Percentiles rank a stretch among this genome's conserved stretches.
These are phyloP conservation scores for Mallotus nudiflorus DNA, from an alignment of 345 rosid genomes.

Conservation along the genomic window DNA sequence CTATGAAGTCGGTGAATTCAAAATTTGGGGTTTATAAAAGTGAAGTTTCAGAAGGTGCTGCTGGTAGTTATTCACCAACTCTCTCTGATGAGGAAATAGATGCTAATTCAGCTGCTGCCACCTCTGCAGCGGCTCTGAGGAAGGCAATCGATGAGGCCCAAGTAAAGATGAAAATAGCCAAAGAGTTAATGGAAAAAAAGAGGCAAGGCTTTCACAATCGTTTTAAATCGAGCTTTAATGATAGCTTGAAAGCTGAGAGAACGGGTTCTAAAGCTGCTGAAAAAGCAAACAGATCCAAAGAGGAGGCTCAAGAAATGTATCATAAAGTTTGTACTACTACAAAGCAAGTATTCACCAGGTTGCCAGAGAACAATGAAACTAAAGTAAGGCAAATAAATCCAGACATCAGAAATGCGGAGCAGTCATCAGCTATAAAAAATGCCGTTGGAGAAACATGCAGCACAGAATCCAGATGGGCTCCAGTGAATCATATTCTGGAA, in stretches of 20 bases:
- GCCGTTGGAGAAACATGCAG: conserved; percentile 26
- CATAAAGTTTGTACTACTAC: conserved; percentile 22
- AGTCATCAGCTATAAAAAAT: conserved; percentile 18
- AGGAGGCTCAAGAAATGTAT: conserved; percentile 29
- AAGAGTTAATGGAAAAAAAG: conserved; percentile 67
- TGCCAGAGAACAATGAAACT: conserved; percentile 16
- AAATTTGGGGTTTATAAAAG: conserved; percentile 35
- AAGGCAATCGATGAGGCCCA: conserved; percentile 90
- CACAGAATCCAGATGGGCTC: conserved; percentile 25
- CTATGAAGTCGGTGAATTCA: conserved; percentile 27
- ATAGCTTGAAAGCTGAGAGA: conserved; percentile 35
- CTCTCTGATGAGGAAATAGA: conserved; percentile 70
- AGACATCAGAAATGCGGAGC: conserved; percentile 25
- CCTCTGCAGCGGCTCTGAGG: conserved; percentile 84
- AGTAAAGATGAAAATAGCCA: conserved; percentile 68
- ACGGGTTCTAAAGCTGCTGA: conserved; percentile 31
- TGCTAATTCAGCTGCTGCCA: conserved; percentile 73
- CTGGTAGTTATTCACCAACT: conserved; percentile 52
- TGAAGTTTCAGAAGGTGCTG: conserved; percentile 39
- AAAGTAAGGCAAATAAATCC: conserved; percentile 23
- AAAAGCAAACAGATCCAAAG: conserved; percentile 37
- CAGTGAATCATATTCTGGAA: conserved; percentile 34
- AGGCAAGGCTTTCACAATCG: conserved; percentile 51
- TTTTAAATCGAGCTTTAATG: conserved; percentile 38
- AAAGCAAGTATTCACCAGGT: conserved; percentile 20